Percentiles rank a stretch among this genome's conserved stretches.
Conservation (phyloP, 164 flowering plant genomes). For the Malania oleifera region DNA sequence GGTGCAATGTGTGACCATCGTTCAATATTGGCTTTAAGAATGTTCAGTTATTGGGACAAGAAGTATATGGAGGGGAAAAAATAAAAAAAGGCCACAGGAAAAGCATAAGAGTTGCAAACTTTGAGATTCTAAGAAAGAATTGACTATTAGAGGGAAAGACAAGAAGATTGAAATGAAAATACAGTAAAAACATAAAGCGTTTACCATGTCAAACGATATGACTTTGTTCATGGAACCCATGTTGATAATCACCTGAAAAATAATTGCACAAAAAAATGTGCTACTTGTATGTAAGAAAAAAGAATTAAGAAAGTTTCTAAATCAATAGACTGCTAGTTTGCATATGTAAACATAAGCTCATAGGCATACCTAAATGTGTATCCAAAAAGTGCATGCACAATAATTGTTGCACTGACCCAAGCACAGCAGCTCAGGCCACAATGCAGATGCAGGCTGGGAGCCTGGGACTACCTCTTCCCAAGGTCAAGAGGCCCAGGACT, state of each 20-base stretch:
- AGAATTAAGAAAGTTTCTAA: background rate
- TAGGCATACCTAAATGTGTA: too few species aligned
- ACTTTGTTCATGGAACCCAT: slow-evolving; percentile 67
- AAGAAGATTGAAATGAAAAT: background rate
- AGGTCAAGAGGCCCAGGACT: too few species aligned
- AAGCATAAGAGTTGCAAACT: background rate
- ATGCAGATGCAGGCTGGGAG: too few species aligned
- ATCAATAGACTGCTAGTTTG: too few species aligned
- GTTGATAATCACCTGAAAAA: slow-evolving; percentile 76
- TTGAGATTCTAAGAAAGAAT: background rate
- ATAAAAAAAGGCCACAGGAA: background rate
- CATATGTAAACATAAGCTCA: too few species aligned
- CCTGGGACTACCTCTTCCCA: too few species aligned
- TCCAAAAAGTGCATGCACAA: too few species aligned
- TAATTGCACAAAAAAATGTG: background rate
- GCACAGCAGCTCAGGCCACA: too few species aligned
- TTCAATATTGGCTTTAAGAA: background rate
- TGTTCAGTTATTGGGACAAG: background rate
- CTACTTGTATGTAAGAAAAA: background rate
- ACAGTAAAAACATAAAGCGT: background rate
- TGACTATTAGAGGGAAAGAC: background rate
- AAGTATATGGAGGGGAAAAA: background rate
- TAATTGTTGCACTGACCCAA: too few species aligned
- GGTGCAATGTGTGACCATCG: too few species aligned
- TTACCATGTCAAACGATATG: slow-evolving; percentile 81